Conservation (phyloP, 495 filamentous ascomycete species). For the Hypoxylon crocopeplum region DNA sequence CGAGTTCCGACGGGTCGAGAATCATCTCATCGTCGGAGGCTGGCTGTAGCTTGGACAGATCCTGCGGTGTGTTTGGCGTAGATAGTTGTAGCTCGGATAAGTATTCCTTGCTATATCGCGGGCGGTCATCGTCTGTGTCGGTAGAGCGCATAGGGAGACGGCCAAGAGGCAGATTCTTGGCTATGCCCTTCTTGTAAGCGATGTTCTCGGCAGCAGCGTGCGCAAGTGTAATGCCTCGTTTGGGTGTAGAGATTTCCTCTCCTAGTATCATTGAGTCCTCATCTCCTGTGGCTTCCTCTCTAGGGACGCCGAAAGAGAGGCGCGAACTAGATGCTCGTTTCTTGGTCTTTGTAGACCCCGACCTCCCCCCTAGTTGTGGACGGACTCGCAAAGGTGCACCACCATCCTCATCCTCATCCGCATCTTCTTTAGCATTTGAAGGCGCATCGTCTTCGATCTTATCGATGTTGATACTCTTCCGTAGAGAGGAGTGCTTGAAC, state of each 20-base stretch:
- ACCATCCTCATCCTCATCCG: conserved; percentile 49
- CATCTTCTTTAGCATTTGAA: conserved; percentile 39
- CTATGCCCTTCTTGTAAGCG: conserved; percentile 58
- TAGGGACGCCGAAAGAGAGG: conserved; percentile 77
- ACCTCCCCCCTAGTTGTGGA: conserved; percentile 44
- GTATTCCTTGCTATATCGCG: conserved; percentile 86
- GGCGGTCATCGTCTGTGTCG: conserved; percentile 70
- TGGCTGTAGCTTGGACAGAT: conserved; percentile 47
- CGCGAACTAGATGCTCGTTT: conserved; percentile 69
- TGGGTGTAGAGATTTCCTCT: conserved; percentile 68
- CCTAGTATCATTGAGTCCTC: conserved; percentile 50
- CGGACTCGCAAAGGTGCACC: conserved; percentile 46
- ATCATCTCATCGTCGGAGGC: conserved; percentile 55
- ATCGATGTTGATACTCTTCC: conserved; percentile 57
- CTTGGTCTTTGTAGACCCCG: conserved; percentile 57
- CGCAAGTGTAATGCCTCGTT: conserved; percentile 68
- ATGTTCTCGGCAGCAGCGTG: conserved; percentile 75
- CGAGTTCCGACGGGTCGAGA: conserved; percentile 61
- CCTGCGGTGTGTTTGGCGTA: conserved; percentile 79
- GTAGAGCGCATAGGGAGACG: conserved; percentile 64
- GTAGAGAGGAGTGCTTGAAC: conserved; percentile 57
- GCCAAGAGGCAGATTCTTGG: conserved; percentile 52
- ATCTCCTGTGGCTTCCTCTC: conserved; percentile 59
- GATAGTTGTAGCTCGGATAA: conserved; percentile 82
- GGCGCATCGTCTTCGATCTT: conserved; percentile 45